A percentile compares a stretch with the other conserved stretches of the same genome.
These are phyloP conservation scores for Aquanectria penicillioides DNA, from an alignment of 2,329 filamentous ascomycete genomes.

Conservation along the genomic window DNA sequence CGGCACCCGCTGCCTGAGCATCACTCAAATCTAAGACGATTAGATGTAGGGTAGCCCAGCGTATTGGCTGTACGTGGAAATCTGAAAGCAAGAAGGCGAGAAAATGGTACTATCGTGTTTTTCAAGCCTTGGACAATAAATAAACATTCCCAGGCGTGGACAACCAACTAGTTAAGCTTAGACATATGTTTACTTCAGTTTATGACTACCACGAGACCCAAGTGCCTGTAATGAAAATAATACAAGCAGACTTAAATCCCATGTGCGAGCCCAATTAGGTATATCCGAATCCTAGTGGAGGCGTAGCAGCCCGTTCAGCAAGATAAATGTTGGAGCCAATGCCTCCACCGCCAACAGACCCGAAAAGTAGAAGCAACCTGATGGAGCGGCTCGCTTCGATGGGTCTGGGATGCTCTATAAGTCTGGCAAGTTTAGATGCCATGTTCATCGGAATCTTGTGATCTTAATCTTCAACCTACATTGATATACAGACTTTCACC, in stretches of 20 bases:
- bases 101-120: too few relatives aligned
- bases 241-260: not conserved
- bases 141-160: too few relatives aligned
- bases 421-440: not conserved
- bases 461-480: not conserved
- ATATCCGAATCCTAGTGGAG: not conserved
- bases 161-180: too few relatives aligned
- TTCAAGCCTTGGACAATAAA: too few relatives aligned
- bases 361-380: not conserved
- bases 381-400: not conserved
- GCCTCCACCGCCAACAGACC: not conserved
- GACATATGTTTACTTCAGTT: too few relatives aligned
- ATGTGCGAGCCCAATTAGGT: not conserved
- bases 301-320: not conserved
- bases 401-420: not conserved
- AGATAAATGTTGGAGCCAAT: constrained; percentile 1
- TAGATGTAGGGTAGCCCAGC: too few relatives aligned
- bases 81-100: too few relatives aligned
- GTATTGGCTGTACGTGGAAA: not conserved
- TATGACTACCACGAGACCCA: too few relatives aligned
- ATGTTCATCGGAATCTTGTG: not conserved
- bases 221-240: not conserved
- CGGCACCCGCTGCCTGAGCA: not conserved
- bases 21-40: too few relatives aligned
- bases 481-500: not conserved